Evolutionary conservation across 2,329 filamentous ascomycete genomes (phyloP).

Genomic region (Lasiodiplodia gonubiensis): DNA sequence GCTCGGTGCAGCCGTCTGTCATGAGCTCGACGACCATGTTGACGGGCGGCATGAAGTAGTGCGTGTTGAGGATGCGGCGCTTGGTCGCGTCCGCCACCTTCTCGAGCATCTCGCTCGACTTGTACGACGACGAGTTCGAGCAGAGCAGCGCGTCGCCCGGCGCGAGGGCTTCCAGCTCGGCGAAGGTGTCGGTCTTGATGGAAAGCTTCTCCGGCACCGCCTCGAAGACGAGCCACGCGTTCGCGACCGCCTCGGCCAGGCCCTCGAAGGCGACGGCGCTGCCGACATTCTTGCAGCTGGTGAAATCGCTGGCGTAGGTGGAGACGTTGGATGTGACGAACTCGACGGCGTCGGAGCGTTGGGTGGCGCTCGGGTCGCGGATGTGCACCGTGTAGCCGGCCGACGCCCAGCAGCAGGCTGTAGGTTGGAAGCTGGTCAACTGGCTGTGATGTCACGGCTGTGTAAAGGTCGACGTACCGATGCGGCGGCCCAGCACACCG

Average conservation of each 20-base stretch:
- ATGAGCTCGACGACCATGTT: constrained; percentile 59
- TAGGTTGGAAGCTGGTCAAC: not conserved
- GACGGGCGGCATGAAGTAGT: constrained; percentile 58
- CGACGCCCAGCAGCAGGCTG: constrained; percentile 43
- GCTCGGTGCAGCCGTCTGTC: constrained; percentile 55
- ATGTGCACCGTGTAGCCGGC: constrained; percentile 53
- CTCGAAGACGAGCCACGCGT: constrained; percentile 62
- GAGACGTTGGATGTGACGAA: constrained; percentile 49
- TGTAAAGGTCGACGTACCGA: constrained; percentile 5
- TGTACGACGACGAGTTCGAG: constrained; percentile 61
- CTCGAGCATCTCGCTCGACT: constrained; percentile 55
- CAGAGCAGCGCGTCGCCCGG: constrained; percentile 56
- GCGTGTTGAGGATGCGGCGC: constrained; percentile 55
- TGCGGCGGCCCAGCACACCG: constrained; percentile 34
- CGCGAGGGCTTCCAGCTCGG: constrained; percentile 51
- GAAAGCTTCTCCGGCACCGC: constrained; percentile 58
- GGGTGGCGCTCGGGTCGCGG: constrained; percentile 49
- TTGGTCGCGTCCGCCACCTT: constrained; percentile 49
- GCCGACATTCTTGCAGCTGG: constrained; percentile 34
- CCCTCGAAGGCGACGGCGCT: constrained; percentile 43
- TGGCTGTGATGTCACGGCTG: not conserved
- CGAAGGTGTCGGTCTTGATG: constrained; percentile 57
- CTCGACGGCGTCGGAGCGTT: constrained; percentile 45
- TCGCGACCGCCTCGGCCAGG: constrained; percentile 48
- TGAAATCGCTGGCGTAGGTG: constrained; percentile 30